Evolutionary conservation across 2,329 filamentous ascomycete species (phyloP).

Genomic region (Paecilomyces niveus): DNA sequence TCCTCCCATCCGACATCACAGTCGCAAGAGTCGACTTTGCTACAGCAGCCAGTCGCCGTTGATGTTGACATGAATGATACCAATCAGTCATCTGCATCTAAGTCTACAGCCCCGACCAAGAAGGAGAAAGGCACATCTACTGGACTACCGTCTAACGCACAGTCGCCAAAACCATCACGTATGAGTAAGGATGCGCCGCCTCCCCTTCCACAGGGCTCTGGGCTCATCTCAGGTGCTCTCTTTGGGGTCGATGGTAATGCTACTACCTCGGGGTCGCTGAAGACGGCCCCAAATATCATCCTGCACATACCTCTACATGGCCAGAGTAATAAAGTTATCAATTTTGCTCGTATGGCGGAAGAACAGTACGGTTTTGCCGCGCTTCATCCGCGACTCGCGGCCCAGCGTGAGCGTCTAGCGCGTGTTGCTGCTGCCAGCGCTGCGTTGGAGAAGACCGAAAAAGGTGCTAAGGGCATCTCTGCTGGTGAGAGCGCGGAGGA

Average conservation of each 20-base stretch:
- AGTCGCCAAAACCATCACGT: constrained; percentile 49
- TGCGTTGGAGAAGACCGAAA: constrained; percentile 69
- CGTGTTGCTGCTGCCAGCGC: constrained; percentile 85
- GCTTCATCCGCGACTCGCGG: constrained; percentile 81
- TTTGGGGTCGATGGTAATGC: constrained; percentile 48
- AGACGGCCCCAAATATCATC: constrained; percentile 66
- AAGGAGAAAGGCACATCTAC: constrained; percentile 39
- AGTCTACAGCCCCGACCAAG: constrained; percentile 24
- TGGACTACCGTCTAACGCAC: constrained; percentile 45
- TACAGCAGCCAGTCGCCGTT: constrained; percentile 13
- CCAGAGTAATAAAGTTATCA: constrained; percentile 83
- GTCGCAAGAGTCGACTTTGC: constrained; percentile 6
- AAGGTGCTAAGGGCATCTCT: constrained; percentile 57
- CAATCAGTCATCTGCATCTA: constrained; percentile 3
- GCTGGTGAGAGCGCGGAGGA: constrained; percentile 70
- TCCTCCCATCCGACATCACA: constrained; percentile 3
- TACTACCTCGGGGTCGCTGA: constrained; percentile 33
- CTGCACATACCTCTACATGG: constrained; percentile 75
- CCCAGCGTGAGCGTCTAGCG: constrained; percentile 77
- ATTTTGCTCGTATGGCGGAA: constrained; percentile 89
- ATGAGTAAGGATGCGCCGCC: constrained; percentile 49
- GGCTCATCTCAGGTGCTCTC: constrained; percentile 55
- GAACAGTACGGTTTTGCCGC: constrained; percentile 93
- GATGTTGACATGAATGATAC: not conserved
- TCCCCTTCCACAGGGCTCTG: constrained; percentile 55